Evolutionary conservation across 1,284 basidiomycete species (phyloP), one percentile per base, ranked within the genome.

Genomic region (Pyrrhoderma noxium): DNA sequence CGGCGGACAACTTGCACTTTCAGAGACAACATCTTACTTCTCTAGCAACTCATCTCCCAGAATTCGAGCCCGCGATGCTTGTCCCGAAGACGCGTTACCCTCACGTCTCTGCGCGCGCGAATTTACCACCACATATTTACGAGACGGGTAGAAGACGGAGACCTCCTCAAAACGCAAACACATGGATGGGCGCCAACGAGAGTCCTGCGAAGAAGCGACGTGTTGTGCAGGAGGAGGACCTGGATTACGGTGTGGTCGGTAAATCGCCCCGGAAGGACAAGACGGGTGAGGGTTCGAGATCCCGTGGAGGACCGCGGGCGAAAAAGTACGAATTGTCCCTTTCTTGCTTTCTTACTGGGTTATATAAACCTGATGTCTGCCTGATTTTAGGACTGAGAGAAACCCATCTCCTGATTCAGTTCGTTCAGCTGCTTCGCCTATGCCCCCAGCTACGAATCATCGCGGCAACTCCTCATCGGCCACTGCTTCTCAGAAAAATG

Each of bases 1-100:
- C 94, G 8, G 92, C 93, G 49, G 95, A 99, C 70, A 89, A 81
- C 68, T 77, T 95, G 64, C 80, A 82, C 57, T 70, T 73, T 3
- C 89, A 93, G 66, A 75, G 79, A 52, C 65, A 68, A 49, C 85
- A 93, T 63, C 82, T 93, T 62, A 70, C 73, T 45, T 69, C 71
- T 18, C 74, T 89, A 16, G 70, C 84, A n/a, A 71, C 80, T 63
- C 70, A 76, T 58, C 64, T 87, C n/a, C 84, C 86, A 19, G 73
- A 73, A 36, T 84, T 87, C 59, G 84, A 89, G 60, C 60, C 74
- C 2, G 70, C 75, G 41, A 68, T 72, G 54, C 69, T 85, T 48
- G 76, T 74, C 59, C 72, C 80, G 47, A 77, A 73, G 59, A 89
- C 87, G 7, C 73, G 75, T 5, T 90, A 83, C 64, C 87, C 87